Evolutionary conservation across 2,329 filamentous ascomycete species (phyloP), one percentile per base, ranked within the genome.

Genomic region (Colletotrichum noveboracense): DNA sequence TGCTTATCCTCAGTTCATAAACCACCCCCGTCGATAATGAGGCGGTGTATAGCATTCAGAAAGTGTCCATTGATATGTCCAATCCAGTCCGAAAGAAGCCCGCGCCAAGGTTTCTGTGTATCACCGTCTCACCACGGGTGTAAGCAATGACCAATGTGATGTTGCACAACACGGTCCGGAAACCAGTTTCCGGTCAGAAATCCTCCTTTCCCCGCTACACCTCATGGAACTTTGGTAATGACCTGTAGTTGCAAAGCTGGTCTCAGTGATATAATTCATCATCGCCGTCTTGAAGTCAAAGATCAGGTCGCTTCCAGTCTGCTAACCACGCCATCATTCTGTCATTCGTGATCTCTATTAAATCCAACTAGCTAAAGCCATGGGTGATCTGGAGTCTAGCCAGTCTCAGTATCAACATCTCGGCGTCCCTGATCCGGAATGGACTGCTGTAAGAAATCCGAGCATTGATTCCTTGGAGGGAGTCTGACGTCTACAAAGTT

Each of bases 241-340:
- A 1, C 43, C 43, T 52, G 12, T 2, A 21, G n/a, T 13, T 24
- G 43, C 2, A 5, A 5, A 52, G n/a, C n/a, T 52, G 43, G 6
- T 7, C 43, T 24, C n/a, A 13, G n/a, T 52, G 6, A 21, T 52
- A 52, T 52, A 52, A 21, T 52, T 21, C n/a, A 21, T 21, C 6
- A 5, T 24, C n/a, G 43, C n/a, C 43, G 0, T 24, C 43, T 24
- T 13, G 43, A 52, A 21, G n/a, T 2, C 1, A 52, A 52, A 13
- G 10, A 2, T 0, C 12, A 1, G 4, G n/a, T 13, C 2, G 3
- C 7, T 52, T 52, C 43, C 21, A 13, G n/a, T 52, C 3, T 52
- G n/a, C 43, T 12, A 21, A 0, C 12, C 3, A 24, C 12, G 10
- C n/a, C 43, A 21, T 21, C 10, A 24, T 13, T 21, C n/a, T 21